phyloP scores from a whole-genome alignment of 305 asterid species.

The Fraxinus sp. region DNA sequence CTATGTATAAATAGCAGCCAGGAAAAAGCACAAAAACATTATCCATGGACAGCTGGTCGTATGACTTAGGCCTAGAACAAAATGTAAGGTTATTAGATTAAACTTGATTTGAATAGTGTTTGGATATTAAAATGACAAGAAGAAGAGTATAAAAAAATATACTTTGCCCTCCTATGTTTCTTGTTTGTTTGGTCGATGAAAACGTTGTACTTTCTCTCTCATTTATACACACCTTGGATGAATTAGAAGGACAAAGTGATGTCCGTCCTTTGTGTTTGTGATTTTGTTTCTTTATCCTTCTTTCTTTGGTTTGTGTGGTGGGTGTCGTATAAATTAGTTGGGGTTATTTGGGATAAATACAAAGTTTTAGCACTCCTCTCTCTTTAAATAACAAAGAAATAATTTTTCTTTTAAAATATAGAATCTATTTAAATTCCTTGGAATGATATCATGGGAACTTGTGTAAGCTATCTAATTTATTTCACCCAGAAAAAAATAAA shows the following conservation, averaged over 20 bases:
- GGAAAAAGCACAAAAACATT: background rate
- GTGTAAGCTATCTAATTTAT: background rate
- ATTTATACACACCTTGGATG: conserved; percentile 30
- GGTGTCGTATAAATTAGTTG: background rate
- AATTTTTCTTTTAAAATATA: background rate
- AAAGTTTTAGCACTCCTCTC: background rate
- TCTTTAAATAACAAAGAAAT: background rate
- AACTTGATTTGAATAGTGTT: conserved; percentile 11
- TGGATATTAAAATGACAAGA: conserved; percentile 23
- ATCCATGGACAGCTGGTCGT: background rate
- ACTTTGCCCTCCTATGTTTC: conserved; percentile 36
- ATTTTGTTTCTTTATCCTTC: background rate
- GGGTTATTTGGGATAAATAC: background rate
- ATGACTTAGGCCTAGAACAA: conserved; percentile 7
- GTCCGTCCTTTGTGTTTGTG: conserved; percentile 16
- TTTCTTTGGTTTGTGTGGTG: background rate
- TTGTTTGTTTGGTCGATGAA: conserved; percentile 51
- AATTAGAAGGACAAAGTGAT: conserved; percentile 28
- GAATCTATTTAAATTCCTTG: background rate
- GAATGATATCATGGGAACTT: background rate
- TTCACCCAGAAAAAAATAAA: background rate
- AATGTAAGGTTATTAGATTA: background rate
- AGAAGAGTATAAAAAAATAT: conserved; percentile 24
- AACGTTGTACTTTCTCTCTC: conserved; percentile 34
- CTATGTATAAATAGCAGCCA: background rate